Conservation (phyloP, 495 filamentous ascomycete genomes). For the Penicillium silybi region DNA sequence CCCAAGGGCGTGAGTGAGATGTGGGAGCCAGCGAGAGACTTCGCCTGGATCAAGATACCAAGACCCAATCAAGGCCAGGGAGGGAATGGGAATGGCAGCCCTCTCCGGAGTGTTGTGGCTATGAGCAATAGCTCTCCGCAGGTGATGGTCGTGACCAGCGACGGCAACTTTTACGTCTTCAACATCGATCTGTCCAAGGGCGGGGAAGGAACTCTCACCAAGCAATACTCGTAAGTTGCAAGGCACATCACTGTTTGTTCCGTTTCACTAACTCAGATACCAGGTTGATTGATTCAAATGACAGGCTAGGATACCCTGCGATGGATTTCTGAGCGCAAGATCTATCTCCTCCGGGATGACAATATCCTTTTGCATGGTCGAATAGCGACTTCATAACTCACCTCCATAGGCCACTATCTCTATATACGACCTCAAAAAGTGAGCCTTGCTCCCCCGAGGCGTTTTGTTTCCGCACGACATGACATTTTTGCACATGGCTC, state of each 20-base stretch:
- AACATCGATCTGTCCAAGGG: constrained; percentile 93
- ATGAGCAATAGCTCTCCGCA: constrained; percentile 91
- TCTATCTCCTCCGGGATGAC: not conserved
- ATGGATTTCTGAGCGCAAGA: constrained; percentile 40
- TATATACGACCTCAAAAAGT: not conserved
- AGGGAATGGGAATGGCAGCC: constrained; percentile 36
- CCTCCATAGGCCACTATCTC: not conserved
- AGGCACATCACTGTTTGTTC: not conserved
- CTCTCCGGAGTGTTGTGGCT: constrained; percentile 82
- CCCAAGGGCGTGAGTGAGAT: constrained; percentile 91
- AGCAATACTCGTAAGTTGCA: constrained; percentile 76
- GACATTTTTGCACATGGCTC: not conserved
- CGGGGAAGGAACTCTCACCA: constrained; percentile 86
- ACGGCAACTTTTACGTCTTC: constrained; percentile 91
- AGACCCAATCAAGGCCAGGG: constrained; percentile 43
- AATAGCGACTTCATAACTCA: not conserved
- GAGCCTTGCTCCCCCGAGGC: not conserved
- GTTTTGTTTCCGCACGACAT: not conserved
- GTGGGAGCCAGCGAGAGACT: constrained; percentile 94
- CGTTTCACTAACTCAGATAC: constrained; percentile 5
- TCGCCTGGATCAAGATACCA: constrained; percentile 94
- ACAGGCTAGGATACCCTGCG: constrained; percentile 45
- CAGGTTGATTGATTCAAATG: constrained; percentile 51
- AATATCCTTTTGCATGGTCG: not conserved
- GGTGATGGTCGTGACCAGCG: constrained; percentile 96